These are phyloP conservation scores for Sclerotinia minor DNA, from an alignment of 2,329 filamentous ascomycete genomes.

Conservation along the genomic window DNA sequence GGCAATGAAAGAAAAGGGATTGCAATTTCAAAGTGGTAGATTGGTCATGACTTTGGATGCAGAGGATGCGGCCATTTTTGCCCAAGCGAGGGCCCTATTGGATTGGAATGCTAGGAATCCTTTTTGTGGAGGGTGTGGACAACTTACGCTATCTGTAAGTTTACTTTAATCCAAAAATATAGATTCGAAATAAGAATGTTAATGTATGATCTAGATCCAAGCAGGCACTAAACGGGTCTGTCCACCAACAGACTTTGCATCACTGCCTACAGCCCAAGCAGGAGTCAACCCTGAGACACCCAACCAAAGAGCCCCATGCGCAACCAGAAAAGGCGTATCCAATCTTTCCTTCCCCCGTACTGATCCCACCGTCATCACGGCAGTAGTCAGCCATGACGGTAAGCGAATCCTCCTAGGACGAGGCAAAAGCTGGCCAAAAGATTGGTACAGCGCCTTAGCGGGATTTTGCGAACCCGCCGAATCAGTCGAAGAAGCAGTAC, in stretches of 20 bases:
- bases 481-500: slow-evolving; percentile 80
- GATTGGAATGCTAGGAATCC: slow-evolving; percentile 95
- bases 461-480: slow-evolving; percentile 86
- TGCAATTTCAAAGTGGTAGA: slow-evolving; percentile 67
- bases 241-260: slow-evolving; percentile 64
- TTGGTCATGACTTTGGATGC: slow-evolving; percentile 51
- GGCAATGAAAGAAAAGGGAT: slow-evolving; percentile 58
- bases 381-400: slow-evolving; percentile 79
- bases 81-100: slow-evolving; percentile 80
- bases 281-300: slow-evolving; percentile 45
- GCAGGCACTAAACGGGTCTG: slow-evolving; percentile 80
- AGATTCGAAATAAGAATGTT: neutral
- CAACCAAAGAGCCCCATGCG: slow-evolving; percentile 66
- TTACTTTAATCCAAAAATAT: too few relatives aligned
- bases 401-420: slow-evolving; percentile 72
- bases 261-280: slow-evolving; percentile 42
- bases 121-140: slow-evolving; percentile 87
- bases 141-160: slow-evolving; percentile 69
- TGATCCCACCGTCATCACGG: slow-evolving; percentile 86
- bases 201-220: slow-evolving; percentile 45
- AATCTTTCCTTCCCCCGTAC: slow-evolving; percentile 92
- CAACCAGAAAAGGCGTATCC: slow-evolving; percentile 79
- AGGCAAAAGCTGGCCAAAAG: slow-evolving; percentile 75
- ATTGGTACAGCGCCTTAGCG: slow-evolving; percentile 88
- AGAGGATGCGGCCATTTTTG: slow-evolving; percentile 76